Base-by-base conservation (phyloP, 2,329 filamentous ascomycete genomes). In the Polychaeton citri region DNA sequence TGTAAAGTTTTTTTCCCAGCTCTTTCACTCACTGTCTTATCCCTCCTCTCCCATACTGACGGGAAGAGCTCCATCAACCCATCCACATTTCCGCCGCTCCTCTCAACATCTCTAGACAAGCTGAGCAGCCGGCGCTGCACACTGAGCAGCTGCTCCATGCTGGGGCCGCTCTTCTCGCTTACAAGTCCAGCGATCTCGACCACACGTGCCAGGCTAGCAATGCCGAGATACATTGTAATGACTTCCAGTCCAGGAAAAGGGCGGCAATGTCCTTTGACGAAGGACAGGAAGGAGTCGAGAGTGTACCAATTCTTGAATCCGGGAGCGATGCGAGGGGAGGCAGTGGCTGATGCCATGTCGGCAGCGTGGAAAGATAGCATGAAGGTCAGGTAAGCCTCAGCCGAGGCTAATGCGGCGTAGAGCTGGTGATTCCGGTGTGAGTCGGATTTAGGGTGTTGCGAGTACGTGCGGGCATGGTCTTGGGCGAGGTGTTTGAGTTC, bases 401-500 rank as follows among this genome's bases (percentile, higher is more conserved):
- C 34, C 19, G 57, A 53, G 32, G 57, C 61, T 21, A 63, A 53
- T 4, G 64, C 64, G 37, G 48, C 50, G 13, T 48, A 38, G 18
- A 45, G 47, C 30, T 44, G 38, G 19, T 48, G 42, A 7, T 36
- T 30, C 32, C n/a, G 30, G 28, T 20, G 21, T 24, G 30, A 13
- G 6, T 37, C 33, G 33, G 28, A 33, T 8, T 43, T 46, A 32
- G 44, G 42, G 15, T 47, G 21, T 12, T 26, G 34, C 17, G 40
- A 20, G 31, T 35, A 19, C 21, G 32, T 47, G 6, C 50, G 47
- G 28, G 54, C 47, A 35, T 62, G 53, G 35, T 57, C 59, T 28
- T 58, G 53, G 2, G 58, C 56, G 33, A 62, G 57, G 36, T 66
- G 63, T 48, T 68, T 68, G n/a, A 68, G 49, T 2, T 60, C 54